Evolutionary conservation across 2,329 filamentous ascomycete species (phyloP).

Genomic region (Pyrenophora graminea): DNA sequence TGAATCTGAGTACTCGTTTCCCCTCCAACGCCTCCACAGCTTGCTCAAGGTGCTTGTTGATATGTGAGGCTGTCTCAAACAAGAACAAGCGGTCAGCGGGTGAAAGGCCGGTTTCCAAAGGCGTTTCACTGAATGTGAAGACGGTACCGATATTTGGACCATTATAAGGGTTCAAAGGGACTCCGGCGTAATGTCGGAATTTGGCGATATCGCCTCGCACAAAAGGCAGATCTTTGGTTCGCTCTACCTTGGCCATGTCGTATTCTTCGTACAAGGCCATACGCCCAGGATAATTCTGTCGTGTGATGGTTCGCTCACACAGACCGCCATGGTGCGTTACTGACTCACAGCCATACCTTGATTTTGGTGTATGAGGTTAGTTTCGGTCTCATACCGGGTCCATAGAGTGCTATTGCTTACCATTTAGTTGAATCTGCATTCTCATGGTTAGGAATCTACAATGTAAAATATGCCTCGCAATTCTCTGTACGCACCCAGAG

Average conservation of each 20-base stretch:
- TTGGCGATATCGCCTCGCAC: slow-evolving; percentile 10
- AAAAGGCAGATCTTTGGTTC: slow-evolving; percentile 10
- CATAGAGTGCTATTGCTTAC: not conserved
- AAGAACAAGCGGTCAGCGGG: not conserved
- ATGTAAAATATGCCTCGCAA: not conserved
- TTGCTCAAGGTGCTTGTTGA: slow-evolving; percentile 11
- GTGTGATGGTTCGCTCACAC: slow-evolving; percentile 13
- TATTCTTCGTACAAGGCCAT: slow-evolving; percentile 12
- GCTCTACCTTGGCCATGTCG: slow-evolving; percentile 7
- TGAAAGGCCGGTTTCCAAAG: slow-evolving; percentile 3
- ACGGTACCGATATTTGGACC: slow-evolving; percentile 12
- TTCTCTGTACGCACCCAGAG: slow-evolving; percentile 5
- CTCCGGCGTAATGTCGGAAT: slow-evolving; percentile 10
- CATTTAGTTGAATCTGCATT: slow-evolving; percentile 9
- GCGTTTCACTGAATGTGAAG: slow-evolving; percentile 6
- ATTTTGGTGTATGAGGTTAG: no score
- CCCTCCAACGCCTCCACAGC: slow-evolving; percentile 10
- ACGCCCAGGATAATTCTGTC: slow-evolving; percentile 5
- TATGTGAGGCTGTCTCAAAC: slow-evolving; percentile 6
- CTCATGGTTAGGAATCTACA: not conserved
- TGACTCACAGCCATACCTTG: slow-evolving; percentile 10
- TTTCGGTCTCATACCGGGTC: no score
- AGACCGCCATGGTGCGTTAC: slow-evolving; percentile 11
- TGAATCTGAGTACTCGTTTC: slow-evolving; percentile 7
- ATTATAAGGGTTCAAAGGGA: slow-evolving; percentile 9